Base-by-base conservation (phyloP, 2,329 filamentous ascomycete genomes). In the Trichoderma simmonsii region DNA sequence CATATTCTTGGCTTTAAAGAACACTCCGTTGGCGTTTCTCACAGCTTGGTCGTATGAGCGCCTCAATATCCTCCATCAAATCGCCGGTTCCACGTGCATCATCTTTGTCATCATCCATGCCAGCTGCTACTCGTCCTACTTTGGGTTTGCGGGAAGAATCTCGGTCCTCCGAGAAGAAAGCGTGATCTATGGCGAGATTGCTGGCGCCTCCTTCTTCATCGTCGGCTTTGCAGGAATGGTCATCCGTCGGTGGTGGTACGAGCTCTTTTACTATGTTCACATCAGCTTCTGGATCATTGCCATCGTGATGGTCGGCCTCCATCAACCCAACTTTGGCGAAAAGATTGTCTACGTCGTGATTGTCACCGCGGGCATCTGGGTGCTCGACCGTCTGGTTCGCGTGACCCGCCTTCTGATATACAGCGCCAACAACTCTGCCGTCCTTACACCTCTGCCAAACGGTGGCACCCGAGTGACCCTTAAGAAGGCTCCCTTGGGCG, bases 31-130 rank as follows among this genome's bases (percentile, higher is more conserved):
- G 21, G 85, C 85, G 0, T 84, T 85, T 72, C 74, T 90, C 12
- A 86, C 85, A 1, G 80, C 83, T 2, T 87, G 85, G 75, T 89
- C 87, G 6, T 88, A 90, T 76, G 88, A 90, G 73, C 83, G 86
- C 24, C 83, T 90, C 66, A 90, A 89, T 75, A 82, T 86, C 63
- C 81, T 90, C 3, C 88, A 90, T 75, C 85, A 86, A 71, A 79
- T 87, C 21, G 83, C 84, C 4, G 88, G 88, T 3, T 86, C 85
- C 74, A 82, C 82, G 7, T 85, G 86, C 21, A 81, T 89, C 30
- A 71, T 81, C 39, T 80, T 82, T 39, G 78, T 85, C 71, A 77
- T 87, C 18, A 72, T 87, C 3, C 88, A 90, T 70, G 82, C 79
- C 3, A 79, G 79, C 26, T 76, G 82, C 28, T 86, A 88, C 73